Percentiles rank a stretch among this genome's conserved stretches.
Evolutionary conservation across 1,139 yeast species (phyloP).

Genomic region (Nakaseomyces nivariensis): DNA sequence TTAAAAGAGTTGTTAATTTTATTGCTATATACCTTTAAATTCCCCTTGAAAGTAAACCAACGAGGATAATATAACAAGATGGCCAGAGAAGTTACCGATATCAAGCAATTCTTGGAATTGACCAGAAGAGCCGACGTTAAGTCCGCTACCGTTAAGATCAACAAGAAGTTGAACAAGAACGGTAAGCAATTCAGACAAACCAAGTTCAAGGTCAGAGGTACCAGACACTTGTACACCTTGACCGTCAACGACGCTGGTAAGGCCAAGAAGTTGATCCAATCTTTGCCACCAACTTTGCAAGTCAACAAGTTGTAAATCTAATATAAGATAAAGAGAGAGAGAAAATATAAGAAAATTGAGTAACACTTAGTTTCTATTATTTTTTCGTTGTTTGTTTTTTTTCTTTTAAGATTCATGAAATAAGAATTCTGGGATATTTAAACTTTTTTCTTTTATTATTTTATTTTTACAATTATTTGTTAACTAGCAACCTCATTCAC

Average conservation of each 20-base stretch:
- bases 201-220: constrained; percentile 98
- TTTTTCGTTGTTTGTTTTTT: neutral
- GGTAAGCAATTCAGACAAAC: constrained; percentile 87
- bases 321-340: neutral
- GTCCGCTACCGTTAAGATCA: constrained; percentile 82
- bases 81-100: constrained; percentile 76
- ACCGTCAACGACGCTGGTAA: constrained; percentile 92
- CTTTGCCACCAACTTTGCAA: constrained; percentile 91
- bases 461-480: neutral
- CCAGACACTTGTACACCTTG: constrained; percentile 90
- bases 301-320: constrained; percentile 51
- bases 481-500: neutral
- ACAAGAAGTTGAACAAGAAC: constrained; percentile 76
- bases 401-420: neutral
- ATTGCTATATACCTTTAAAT: neutral
- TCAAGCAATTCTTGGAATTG: constrained; percentile 95
- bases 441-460: neutral
- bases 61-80: constrained; percentile 12
- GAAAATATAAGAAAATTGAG: neutral
- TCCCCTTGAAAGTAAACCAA: too few relatives aligned
- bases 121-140: constrained; percentile 96
- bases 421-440: neutral
- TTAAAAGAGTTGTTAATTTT: neutral
- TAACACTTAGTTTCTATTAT: too few relatives aligned
- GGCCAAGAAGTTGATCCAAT: constrained; percentile 97